A percentile compares a stretch with the other conserved stretches of the same genome.
Conservation (phyloP, 2,329 filamentous ascomycete species). For the Alternaria ventricosa region DNA sequence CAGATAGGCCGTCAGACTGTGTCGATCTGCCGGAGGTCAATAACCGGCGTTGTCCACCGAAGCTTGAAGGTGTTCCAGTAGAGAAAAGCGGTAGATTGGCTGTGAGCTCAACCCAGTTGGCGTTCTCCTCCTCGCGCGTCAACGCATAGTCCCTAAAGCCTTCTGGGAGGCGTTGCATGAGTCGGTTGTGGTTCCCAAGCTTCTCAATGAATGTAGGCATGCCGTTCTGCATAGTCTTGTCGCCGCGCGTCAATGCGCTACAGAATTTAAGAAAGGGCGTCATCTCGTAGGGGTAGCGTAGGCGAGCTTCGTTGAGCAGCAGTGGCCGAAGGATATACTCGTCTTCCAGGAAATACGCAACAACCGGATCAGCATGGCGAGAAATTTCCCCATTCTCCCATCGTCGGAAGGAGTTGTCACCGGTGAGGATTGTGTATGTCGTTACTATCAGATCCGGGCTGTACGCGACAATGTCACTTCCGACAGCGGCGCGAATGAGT, state of each 20-base stretch:
- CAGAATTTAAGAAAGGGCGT: constrained; percentile 77
- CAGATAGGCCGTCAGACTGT: constrained; percentile 55
- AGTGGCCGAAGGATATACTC: constrained; percentile 59
- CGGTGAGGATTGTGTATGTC: constrained; percentile 67
- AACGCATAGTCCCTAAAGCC: constrained; percentile 78
- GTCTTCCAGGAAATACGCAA: constrained; percentile 64
- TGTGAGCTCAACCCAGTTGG: constrained; percentile 75
- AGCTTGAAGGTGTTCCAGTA: constrained; percentile 20
- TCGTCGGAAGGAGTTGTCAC: constrained; percentile 52
- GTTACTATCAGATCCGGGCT: constrained; percentile 72
- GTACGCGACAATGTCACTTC: constrained; percentile 68
- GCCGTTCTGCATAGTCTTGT: constrained; percentile 56
- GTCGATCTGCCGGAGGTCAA: constrained; percentile 20
- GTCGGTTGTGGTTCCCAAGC: constrained; percentile 71
- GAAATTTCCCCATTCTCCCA: constrained; percentile 32
- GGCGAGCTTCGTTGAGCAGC: constrained; percentile 71
- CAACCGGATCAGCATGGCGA: constrained; percentile 45
- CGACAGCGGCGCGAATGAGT: constrained; percentile 70
- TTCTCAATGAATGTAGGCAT: constrained; percentile 63
- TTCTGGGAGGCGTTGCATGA: constrained; percentile 78
- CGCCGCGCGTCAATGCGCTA: constrained; percentile 64
- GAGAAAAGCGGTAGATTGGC: constrained; percentile 69
- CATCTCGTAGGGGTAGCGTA: constrained; percentile 86
- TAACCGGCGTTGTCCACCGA: constrained; percentile 33
- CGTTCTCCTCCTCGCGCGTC: constrained; percentile 84